Conservation (phyloP, 2,329 filamentous ascomycete species). For the Colletotrichum camelliae region DNA sequence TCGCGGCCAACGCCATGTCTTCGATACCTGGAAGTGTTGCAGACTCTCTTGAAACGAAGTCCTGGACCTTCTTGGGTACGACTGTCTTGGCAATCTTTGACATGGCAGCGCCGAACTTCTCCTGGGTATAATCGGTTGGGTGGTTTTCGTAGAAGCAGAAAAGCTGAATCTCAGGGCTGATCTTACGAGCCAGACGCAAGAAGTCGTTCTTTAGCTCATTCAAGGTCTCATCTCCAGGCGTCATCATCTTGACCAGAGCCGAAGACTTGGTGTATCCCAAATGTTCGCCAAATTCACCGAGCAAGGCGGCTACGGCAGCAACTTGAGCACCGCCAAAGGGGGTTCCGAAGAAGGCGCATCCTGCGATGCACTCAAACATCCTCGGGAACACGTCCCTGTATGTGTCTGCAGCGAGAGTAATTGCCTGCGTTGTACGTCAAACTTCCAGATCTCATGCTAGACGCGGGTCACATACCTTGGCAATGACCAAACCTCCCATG, state of each 20-base stretch:
- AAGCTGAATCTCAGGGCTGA: constrained; percentile 39
- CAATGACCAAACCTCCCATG: constrained; percentile 49
- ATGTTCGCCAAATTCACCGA: constrained; percentile 37
- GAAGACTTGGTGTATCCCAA: constrained; percentile 36
- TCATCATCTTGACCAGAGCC: constrained; percentile 44
- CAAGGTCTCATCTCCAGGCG: constrained; percentile 41
- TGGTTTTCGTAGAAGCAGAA: constrained; percentile 46
- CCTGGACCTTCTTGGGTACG: constrained; percentile 37
- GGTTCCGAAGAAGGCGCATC: constrained; percentile 45
- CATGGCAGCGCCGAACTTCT: constrained; percentile 30
- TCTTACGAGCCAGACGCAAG: constrained; percentile 37
- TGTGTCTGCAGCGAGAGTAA: constrained; percentile 34
- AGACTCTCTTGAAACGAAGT: constrained; percentile 46
- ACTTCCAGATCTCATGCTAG: not conserved
- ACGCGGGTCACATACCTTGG: constrained; percentile 37
- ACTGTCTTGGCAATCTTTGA: constrained; percentile 35
- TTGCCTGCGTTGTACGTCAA: not conserved
- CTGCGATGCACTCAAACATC: constrained; percentile 46
- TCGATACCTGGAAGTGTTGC: constrained; percentile 42
- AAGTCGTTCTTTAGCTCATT: constrained; percentile 44
- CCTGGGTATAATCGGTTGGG: constrained; percentile 36
- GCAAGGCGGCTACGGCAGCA: constrained; percentile 42
- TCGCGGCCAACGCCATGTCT: constrained; percentile 37
- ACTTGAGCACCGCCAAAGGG: constrained; percentile 43
- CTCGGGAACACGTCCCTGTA: constrained; percentile 38